phyloP scores from a whole-genome alignment of 2,329 filamentous ascomycete species.

The Sphaerulina vaccinii region DNA sequence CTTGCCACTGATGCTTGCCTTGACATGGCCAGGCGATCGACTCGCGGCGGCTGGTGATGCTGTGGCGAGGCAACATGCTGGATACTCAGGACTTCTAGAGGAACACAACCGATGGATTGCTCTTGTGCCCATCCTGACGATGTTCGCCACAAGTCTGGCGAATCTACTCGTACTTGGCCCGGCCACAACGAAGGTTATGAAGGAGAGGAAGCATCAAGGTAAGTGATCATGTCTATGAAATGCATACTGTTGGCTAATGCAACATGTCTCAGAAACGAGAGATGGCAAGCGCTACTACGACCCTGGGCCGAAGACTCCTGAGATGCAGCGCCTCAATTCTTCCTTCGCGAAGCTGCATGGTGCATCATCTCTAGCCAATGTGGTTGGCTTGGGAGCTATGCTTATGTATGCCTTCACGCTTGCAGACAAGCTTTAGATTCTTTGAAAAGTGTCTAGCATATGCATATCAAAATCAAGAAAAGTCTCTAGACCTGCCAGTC shows the following conservation, averaged over 20 bases:
- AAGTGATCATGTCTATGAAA: slow-evolving; percentile 30
- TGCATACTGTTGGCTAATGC: slow-evolving; percentile 7
- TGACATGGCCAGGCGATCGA: slow-evolving; percentile 73
- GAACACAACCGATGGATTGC: slow-evolving; percentile 62
- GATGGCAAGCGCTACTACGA: slow-evolving; percentile 89
- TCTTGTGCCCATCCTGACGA: slow-evolving; percentile 65
- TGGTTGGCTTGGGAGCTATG: slow-evolving; percentile 67
- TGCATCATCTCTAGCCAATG: slow-evolving; percentile 74
- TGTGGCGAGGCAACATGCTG: slow-evolving; percentile 29
- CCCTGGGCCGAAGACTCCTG: slow-evolving; percentile 71
- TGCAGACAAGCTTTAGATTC: slow-evolving; percentile 55
- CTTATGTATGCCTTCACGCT: slow-evolving; percentile 77
- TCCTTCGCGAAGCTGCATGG: slow-evolving; percentile 78
- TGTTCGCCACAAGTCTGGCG: slow-evolving; percentile 66
- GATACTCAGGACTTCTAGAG: slow-evolving; percentile 50
- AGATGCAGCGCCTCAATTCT: slow-evolving; percentile 80
- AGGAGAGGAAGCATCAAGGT: slow-evolving; percentile 76
- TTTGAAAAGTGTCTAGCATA: no score
- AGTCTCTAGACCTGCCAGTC: no score
- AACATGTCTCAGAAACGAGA: slow-evolving; percentile 61
- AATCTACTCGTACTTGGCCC: slow-evolving; percentile 75
- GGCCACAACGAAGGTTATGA: slow-evolving; percentile 71
- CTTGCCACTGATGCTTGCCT: slow-evolving; percentile 68
- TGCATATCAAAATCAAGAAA: no score
- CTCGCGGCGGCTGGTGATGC: slow-evolving; percentile 28